These are phyloP conservation scores for Ophiostoma fasciatum DNA, from an alignment of 2,329 filamentous ascomycete genomes.

Conservation along the genomic window DNA sequence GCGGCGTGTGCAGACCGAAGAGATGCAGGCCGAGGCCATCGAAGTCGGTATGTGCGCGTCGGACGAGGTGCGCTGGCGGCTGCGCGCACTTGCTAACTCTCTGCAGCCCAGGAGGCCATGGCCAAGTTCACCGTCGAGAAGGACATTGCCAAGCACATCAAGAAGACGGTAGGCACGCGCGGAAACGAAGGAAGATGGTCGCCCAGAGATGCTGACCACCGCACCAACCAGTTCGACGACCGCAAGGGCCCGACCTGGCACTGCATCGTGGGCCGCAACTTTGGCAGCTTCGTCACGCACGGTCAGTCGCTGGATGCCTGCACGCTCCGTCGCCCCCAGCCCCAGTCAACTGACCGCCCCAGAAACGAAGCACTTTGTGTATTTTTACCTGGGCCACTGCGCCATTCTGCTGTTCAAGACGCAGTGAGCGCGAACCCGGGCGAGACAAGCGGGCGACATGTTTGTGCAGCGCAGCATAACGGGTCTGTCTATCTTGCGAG, in stretches of 20 bases:
- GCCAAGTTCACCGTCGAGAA: conserved; percentile 48
- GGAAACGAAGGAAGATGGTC: no score
- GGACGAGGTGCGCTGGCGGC: neutral
- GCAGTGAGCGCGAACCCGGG: conserved; percentile 62
- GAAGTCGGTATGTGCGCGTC: conserved; percentile 66
- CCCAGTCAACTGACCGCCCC: conserved; percentile 11
- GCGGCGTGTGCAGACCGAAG: conserved; percentile 55
- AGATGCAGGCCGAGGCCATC: conserved; percentile 92
- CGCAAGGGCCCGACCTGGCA: conserved; percentile 98
- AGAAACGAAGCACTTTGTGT: conserved; percentile 99
- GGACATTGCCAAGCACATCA: conserved; percentile 94
- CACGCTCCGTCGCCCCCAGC: no score
- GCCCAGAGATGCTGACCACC: no score
- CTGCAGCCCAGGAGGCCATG: conserved; percentile 46
- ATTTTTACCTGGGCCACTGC: conserved; percentile 98
- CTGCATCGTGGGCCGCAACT: conserved; percentile 96
- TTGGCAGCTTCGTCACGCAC: conserved; percentile 97
- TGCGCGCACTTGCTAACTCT: neutral
- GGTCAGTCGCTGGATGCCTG: no score
- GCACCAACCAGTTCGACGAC: conserved; percentile 90
- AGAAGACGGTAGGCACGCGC: conserved; percentile 72
- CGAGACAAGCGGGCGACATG: no score
- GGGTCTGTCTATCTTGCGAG: no score
- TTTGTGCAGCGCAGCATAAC: no score
- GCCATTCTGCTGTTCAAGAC: conserved; percentile 99